Base-by-base conservation (phyloP, 2,329 filamentous ascomycete genomes). In the Rhynchosporium secalis region DNA sequence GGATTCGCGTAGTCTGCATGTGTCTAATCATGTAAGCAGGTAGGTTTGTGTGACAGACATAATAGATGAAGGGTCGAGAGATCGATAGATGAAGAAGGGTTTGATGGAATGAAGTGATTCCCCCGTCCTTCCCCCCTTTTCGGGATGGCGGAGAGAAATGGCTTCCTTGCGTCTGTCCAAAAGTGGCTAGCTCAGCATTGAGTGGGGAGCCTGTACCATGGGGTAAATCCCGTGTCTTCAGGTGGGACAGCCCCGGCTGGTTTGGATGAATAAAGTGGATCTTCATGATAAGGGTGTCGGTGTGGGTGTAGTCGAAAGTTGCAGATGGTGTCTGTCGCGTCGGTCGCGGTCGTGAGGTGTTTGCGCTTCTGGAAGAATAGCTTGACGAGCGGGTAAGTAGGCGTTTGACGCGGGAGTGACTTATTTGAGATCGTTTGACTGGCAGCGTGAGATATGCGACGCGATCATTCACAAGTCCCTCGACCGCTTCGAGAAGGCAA, bases 321-420 rank as follows among this genome's bases (percentile, higher is more conserved):
- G 49, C 7, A 33, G 33, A 33, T 40, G 29, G 28, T 10, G 47
- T 49, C 28, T 36, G 20, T 20, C 20, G 20, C 20, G 20, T 20
- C 20, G 20, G 20, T 20, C 20, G 20, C 20, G 20, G 20, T 20
- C 20, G 20, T 20, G 20, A 20, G 20, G 15, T 51, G 40, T n/a
- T n/a, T 52, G 51, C 51, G 51, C 51, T 41, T 54, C 51, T 54
- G 36, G 51, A 54, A 54, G 51, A 54, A 40, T 54, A 10, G n/a
- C 33, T 54, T 40, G 51, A 20, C 51, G 51, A 54, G 51, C 51
- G 51, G 51, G 20, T 54, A 36, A 10, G 1, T 36, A 54, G 51
- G 51, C 51, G 51, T 54, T 52, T 52, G 49, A 40, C 15, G 49
- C 49, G 33, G 49, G 49, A 52, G 15, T 52, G 26, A 10, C 9